Evolutionary conservation across 2,329 filamentous ascomycete genomes (phyloP), one percentile per base, ranked within the genome.

Genomic region (Cercospora janseana): DNA sequence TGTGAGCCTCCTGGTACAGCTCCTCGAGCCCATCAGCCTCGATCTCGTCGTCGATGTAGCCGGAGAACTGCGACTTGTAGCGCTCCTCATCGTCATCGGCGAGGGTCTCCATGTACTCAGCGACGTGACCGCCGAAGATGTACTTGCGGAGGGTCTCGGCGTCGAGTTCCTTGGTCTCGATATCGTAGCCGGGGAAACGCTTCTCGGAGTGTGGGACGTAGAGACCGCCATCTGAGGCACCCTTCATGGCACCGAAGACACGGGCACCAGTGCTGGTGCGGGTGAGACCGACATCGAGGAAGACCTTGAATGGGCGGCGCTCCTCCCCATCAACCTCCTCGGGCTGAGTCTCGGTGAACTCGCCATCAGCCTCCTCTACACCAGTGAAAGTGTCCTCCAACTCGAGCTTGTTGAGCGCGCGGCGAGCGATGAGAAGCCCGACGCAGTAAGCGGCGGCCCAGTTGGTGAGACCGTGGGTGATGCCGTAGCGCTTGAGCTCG

Each of bases 81-180:
- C 93, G 91, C 85, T 98, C 93, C 87, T 98, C 93, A 72, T 98
- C 93, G 73, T 98, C 93, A 69, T 98, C 93, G 77, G 93, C 93
- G 62, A 98, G 88, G 54, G 87, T 93, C 86, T 98, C 93, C 93
- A 98, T 98, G 86, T 98, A 98, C 85, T 98, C 93, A 66, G 92
- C 91, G 62, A 98, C 88, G 84, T 98, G 93, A 58, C 93, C 92
- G 71, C 82, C 93, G 76, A 88, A 92, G 82, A 98, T 98, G 87
- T 98, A 98, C 82, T 91, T 95, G 83, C 92, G 90, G 72, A 98
- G 88, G 64, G 83, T 87, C 76, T 98, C 93, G 69, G 90, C 83
- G 69, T 98, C 93, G 69, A 98, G 88, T 83, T 97, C 92, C 87
- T 98, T 91, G 75, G 79, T 78, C 81, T 98, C 93, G 24, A 95